These are phyloP conservation scores for Dissophora ornata DNA, from an alignment of 192 early-diverging fungal species.

Conservation along the genomic window DNA sequence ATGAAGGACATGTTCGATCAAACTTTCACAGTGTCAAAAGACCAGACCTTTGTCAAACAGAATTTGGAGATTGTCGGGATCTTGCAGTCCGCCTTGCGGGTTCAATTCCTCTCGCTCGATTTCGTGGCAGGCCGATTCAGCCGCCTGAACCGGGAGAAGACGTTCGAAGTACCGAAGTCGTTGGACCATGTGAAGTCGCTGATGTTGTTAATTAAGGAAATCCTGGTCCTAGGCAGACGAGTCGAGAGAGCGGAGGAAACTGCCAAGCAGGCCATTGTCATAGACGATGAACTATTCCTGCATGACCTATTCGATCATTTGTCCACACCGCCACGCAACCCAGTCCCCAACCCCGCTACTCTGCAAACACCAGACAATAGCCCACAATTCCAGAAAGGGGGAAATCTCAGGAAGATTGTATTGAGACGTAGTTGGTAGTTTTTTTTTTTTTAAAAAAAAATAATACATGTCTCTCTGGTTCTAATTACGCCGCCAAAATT, in stretches of 20 bases:
- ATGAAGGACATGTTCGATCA: slow-evolving; percentile 15
- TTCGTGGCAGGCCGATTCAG: neutral
- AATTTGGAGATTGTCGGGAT: neutral
- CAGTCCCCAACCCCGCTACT: too few relatives aligned
- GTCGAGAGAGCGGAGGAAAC: neutral
- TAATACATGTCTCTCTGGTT: too few relatives aligned
- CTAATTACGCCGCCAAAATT: too few relatives aligned
- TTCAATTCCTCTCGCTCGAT: slow-evolving; percentile 3
- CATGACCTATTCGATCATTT: too few relatives aligned
- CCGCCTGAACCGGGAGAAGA: too few relatives aligned
- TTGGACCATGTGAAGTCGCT: neutral
- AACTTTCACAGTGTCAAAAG: neutral
- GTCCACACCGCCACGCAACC: too few relatives aligned
- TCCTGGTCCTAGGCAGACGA: neutral
- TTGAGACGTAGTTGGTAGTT: too few relatives aligned
- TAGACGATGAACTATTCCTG: too few relatives aligned
- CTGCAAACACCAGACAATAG: too few relatives aligned
- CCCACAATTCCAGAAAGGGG: too few relatives aligned
- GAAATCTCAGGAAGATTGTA: too few relatives aligned
- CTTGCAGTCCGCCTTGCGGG: neutral
- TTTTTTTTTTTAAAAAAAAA: too few relatives aligned
- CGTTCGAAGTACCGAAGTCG: neutral
- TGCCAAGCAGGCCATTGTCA: neutral
- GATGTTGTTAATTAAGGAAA: neutral
- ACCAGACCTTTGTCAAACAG: neutral